These are phyloP conservation scores for Bipolaris victoriae DNA, from an alignment of 2,329 filamentous ascomycete species.

Conservation along the genomic window DNA sequence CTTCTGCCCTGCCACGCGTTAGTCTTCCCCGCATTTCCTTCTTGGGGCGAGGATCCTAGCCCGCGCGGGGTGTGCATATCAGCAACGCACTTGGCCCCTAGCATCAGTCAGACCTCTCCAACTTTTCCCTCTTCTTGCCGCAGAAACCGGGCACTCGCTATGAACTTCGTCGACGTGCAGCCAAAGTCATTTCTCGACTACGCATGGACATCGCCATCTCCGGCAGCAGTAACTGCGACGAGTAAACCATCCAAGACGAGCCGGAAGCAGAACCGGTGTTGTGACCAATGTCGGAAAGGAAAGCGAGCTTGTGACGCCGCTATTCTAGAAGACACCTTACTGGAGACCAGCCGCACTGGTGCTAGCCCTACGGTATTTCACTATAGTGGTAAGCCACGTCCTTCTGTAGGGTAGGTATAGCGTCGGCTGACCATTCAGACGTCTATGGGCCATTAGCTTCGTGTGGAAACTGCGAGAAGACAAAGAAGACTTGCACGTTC, in stretches of 20 bases:
- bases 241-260: conserved; percentile 41
- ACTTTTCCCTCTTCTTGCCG: conserved; percentile 38
- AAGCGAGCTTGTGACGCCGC: conserved; percentile 55
- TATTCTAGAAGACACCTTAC: conserved; percentile 43
- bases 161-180: conserved; percentile 48
- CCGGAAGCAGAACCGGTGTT: conserved; percentile 54
- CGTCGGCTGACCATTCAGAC: conserved; percentile 35
- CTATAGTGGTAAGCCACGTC: conserved; percentile 41
- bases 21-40: conserved; percentile 39
- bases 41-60: conserved; percentile 27
- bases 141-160: conserved; percentile 32
- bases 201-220: conserved; percentile 44
- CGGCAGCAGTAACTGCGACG: conserved; percentile 23
- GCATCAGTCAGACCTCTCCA: conserved; percentile 21
- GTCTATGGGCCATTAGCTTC: conserved; percentile 43
- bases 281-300: conserved; percentile 55
- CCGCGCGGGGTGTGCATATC: conserved; percentile 41
- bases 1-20: conserved; percentile 20
- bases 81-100: conserved; percentile 23
- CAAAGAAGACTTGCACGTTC: conserved; percentile 54
- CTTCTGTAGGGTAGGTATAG: not conserved
- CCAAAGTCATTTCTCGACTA: conserved; percentile 47
- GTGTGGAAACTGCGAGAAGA: conserved; percentile 54
- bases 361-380: conserved; percentile 40
- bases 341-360: conserved; percentile 32